Percentiles rank a stretch among this genome's conserved stretches.
These are phyloP conservation scores for Calonectria crousiana DNA, from an alignment of 2,329 filamentous ascomycete genomes.

Conservation along the genomic window DNA sequence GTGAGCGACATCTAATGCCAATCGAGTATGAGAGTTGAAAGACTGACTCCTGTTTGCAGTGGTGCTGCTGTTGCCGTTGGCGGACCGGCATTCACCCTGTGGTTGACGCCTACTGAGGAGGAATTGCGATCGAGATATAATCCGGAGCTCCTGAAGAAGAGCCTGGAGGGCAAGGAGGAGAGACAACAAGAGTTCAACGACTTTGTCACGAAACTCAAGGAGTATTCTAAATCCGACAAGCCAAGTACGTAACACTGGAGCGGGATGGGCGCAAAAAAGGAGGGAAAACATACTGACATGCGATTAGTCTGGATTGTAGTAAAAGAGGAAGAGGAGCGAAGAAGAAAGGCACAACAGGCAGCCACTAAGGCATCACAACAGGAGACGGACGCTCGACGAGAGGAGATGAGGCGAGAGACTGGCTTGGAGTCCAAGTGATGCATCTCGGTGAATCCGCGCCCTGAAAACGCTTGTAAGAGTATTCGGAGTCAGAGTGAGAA, in stretches of 20 bases:
- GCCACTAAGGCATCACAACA: slow-evolving; percentile 53
- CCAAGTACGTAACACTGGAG: slow-evolving; percentile 73
- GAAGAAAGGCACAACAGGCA: slow-evolving; percentile 51
- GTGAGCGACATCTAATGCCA: slow-evolving; percentile 61
- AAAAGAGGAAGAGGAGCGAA: slow-evolving; percentile 60
- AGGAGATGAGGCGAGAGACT: slow-evolving; percentile 63
- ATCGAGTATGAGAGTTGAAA: slow-evolving; percentile 22
- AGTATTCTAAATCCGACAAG: slow-evolving; percentile 91
- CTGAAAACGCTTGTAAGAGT: slow-evolving; percentile 38
- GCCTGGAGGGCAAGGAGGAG: slow-evolving; percentile 81
- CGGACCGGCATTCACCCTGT: slow-evolving; percentile 86
- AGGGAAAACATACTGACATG: slow-evolving; percentile 23
- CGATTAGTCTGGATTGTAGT: slow-evolving; percentile 64
- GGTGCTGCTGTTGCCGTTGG: slow-evolving; percentile 80
- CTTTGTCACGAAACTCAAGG: slow-evolving; percentile 86
- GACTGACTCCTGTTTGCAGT: slow-evolving; percentile 59
- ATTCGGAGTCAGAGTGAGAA: slow-evolving; percentile 25
- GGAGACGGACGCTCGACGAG: slow-evolving; percentile 58
- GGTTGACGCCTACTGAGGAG: slow-evolving; percentile 86
- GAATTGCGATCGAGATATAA: slow-evolving; percentile 94
- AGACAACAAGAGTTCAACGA: slow-evolving; percentile 89
- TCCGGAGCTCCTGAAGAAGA: slow-evolving; percentile 90
- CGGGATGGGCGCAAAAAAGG: too few species aligned
- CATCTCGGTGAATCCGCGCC: neutral
- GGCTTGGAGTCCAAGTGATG: slow-evolving; percentile 55